Percentiles rank a stretch among this genome's conserved stretches.
Conservation (phyloP, 805 yeast species). For the Candida xiaguanensis region DNA sequence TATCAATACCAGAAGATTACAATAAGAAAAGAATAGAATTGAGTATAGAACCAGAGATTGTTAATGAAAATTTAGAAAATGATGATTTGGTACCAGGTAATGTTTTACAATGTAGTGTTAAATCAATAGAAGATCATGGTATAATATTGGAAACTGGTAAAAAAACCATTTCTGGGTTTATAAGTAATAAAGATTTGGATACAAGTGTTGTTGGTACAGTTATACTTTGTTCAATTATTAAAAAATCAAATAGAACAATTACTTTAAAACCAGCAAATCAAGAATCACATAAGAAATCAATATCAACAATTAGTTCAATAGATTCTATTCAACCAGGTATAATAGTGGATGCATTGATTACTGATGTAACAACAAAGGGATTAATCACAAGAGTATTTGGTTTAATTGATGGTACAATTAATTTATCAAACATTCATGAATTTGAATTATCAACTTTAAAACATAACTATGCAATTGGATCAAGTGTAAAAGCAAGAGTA, state of each 20-base stretch:
- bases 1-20: constrained; percentile 51
- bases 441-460: constrained; percentile 47
- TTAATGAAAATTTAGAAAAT: constrained; percentile 56
- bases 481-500: constrained; percentile 66
- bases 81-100: constrained; percentile 66
- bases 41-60: constrained; percentile 68
- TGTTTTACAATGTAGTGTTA: constrained; percentile 71
- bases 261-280: constrained; percentile 47
- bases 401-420: constrained; percentile 66
- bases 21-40: constrained; percentile 62
- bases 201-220: constrained; percentile 61
- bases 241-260: constrained; percentile 52
- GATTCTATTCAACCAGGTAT: constrained; percentile 87
- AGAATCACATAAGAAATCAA: constrained; percentile 43
- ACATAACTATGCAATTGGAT: constrained; percentile 66
- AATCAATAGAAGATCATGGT: constrained; percentile 91
- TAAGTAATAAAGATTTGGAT: constrained; percentile 64
- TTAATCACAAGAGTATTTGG: constrained; percentile 72
- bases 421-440: constrained; percentile 59
- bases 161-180: constrained; percentile 58
- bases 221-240: constrained; percentile 54
- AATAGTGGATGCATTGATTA: constrained; percentile 67
- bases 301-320: constrained; percentile 60
- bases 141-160: constrained; percentile 67
- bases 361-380: constrained; percentile 59